Evolutionary conservation across 2,329 filamentous ascomycete genomes (phyloP).

Genomic region (Exophiala sideris): DNA sequence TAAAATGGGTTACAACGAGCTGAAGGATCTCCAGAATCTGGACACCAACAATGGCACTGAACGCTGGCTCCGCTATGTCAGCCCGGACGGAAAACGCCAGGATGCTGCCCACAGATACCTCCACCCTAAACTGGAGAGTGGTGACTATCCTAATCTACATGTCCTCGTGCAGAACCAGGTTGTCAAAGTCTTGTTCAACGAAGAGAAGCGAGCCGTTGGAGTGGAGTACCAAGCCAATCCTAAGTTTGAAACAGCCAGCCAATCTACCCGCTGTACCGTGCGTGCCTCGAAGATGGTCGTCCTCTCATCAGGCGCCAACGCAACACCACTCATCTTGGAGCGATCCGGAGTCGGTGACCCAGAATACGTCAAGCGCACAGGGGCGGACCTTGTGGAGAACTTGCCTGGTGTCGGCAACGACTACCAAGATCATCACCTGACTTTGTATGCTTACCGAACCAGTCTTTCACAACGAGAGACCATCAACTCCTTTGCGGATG

Average conservation of each 20-base stretch:
- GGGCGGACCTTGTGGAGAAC: constrained; percentile 43
- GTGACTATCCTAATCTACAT: constrained; percentile 56
- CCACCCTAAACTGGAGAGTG: constrained; percentile 50
- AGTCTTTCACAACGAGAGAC: constrained; percentile 47
- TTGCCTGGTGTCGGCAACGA: constrained; percentile 49
- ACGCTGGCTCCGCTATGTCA: constrained; percentile 50
- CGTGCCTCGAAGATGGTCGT: constrained; percentile 54
- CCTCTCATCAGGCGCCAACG: constrained; percentile 56
- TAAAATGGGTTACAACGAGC: constrained; percentile 50
- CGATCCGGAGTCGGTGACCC: constrained; percentile 58
- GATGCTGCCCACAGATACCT: constrained; percentile 57
- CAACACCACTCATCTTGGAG: constrained; percentile 58
- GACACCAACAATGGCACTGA: constrained; percentile 38
- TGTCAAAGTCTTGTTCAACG: constrained; percentile 52
- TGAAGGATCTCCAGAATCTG: constrained; percentile 55
- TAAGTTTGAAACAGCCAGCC: constrained; percentile 34
- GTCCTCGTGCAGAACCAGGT: constrained; percentile 58
- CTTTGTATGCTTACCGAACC: constrained; percentile 53
- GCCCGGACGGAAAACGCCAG: constrained; percentile 53
- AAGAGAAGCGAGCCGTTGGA: constrained; percentile 53
- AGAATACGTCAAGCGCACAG: constrained; percentile 40
- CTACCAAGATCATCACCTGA: constrained; percentile 54
- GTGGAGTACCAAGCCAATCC: constrained; percentile 55
- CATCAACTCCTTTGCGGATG: constrained; percentile 52
- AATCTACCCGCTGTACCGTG: constrained; percentile 33